A percentile compares a stretch with the other conserved stretches of the same genome.
Evolutionary conservation across 1,139 yeast genomes (phyloP).

Genomic region (Kluyveromyces sp.): DNA sequence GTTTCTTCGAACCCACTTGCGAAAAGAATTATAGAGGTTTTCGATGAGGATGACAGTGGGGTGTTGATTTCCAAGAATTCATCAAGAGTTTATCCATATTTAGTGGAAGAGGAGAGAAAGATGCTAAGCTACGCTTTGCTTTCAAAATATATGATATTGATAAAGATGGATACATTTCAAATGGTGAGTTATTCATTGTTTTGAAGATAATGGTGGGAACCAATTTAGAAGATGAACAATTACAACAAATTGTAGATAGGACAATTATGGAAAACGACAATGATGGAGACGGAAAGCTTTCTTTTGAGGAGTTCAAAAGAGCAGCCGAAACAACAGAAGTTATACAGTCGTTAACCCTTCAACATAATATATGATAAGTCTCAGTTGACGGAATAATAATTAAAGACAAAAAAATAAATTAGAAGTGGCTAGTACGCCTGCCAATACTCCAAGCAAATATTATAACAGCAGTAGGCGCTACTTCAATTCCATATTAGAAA

Average conservation of each 20-base stretch:
- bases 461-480: too few relatives aligned
- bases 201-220: slow-evolving; percentile 96
- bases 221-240: slow-evolving; percentile 74
- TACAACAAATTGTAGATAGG: slow-evolving; percentile 92
- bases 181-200: slow-evolving; percentile 89
- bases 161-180: slow-evolving; percentile 87
- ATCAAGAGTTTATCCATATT: slow-evolving; percentile 85
- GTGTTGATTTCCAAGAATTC: slow-evolving; percentile 92
- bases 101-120: slow-evolving; percentile 77
- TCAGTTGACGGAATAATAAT: neutral
- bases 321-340: slow-evolving; percentile 64
- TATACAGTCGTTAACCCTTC: slow-evolving; percentile 49
- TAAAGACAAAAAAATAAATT: neutral
- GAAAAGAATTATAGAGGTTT: slow-evolving; percentile 81
- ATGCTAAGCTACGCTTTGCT: slow-evolving; percentile 81
- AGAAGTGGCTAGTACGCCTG: too few relatives aligned
- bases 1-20: slow-evolving; percentile 88
- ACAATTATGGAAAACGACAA: slow-evolving; percentile 91
- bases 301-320: slow-evolving; percentile 77
- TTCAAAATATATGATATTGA: slow-evolving; percentile 94
- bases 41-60: slow-evolving; percentile 90
- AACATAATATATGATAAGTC: slow-evolving; percentile 20
- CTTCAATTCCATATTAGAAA: too few relatives aligned
- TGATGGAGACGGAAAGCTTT: slow-evolving; percentile 84
- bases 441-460: too few relatives aligned